These are phyloP conservation scores for Boletellus deceptivus DNA, from an alignment of 1,284 basidiomycete genomes.

Conservation along the genomic window DNA sequence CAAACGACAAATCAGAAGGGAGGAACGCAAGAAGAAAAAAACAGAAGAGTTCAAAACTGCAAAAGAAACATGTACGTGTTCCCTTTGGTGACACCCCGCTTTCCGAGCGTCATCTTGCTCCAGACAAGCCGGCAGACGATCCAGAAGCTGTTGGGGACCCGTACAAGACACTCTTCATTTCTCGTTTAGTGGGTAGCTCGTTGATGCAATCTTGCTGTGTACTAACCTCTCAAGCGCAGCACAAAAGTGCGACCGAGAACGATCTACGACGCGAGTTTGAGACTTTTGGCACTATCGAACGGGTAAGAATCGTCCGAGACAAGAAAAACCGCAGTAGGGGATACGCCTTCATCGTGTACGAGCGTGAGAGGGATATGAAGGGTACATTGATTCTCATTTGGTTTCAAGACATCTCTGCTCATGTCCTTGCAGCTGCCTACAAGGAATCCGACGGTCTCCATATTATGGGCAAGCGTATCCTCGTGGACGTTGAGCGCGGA, in stretches of 20 bases:
- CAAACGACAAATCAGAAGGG: conserved; percentile 73
- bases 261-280: conserved; percentile 96
- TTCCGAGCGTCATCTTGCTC: conserved; percentile 11
- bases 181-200: conserved; percentile 67
- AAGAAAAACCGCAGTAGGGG: conserved; percentile 84
- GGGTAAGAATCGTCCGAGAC: conserved; percentile 88
- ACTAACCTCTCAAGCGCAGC: conserved; percentile 44
- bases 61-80: conserved; percentile 76
- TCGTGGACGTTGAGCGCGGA: conserved; percentile 98
- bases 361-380: conserved; percentile 99
- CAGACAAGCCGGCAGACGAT: conserved; percentile 91
- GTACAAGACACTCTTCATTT: conserved; percentile 98
- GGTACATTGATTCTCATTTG: conserved; percentile 46
- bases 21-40: conserved; percentile 78
- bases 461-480: conserved; percentile 91
- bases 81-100: conserved; percentile 2
- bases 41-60: conserved; percentile 78
- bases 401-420: conserved; percentile 13
- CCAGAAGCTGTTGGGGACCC: conserved; percentile 95
- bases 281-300: conserved; percentile 91
- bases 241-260: conserved; percentile 85
- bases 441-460: conserved; percentile 98
- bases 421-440: conserved; percentile 76
- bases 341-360: conserved; percentile 97
- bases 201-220: conserved; percentile 7